Evolutionary conservation across 768 basidiomycete genomes (phyloP), one percentile per base, ranked within the genome.

Genomic region (Mrakia gelida): DNA sequence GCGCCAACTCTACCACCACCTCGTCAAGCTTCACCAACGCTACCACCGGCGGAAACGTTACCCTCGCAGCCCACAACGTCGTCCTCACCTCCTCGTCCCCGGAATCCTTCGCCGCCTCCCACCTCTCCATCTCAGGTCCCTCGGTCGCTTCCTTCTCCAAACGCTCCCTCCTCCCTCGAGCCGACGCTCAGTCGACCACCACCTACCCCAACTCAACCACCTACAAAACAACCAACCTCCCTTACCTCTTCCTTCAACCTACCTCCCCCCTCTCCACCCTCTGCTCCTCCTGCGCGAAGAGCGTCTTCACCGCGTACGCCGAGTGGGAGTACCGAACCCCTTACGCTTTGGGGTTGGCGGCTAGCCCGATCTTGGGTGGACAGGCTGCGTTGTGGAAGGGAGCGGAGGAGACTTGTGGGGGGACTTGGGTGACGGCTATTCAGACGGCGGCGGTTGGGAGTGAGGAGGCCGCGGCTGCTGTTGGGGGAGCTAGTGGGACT

Each of bases 251-350:
- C 90, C 88, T 92, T 82, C 83, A 87, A 41, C 86, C 91, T 65
- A 79, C 81, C 79, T 85, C 88, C 82, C 54, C 87, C 38, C 84
- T 86, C n/a, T 81, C 84, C 38, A 73, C 84, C 32, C 90, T 97
- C 63, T 98, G 96, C 90, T 90, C 88, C 2, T 81, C 90, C 21
- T 98, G 96, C 90, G 90, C 92, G 18, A 89, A 91, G 83, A 88
- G 88, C 80, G 86, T 95, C 82, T 83, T 98, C 80, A 88, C 89
- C 2, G 80, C 89, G 13, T 99, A 92, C 88, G 90, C 93, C 84
- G 84, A 86, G 76, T 95, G 89, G 84, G 92, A 95, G 85, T 88
- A 89, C 61, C 83, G 84, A 76, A 85, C 86, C 63, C 91, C 91
- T 1, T 98, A 94, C 84, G 92, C 88, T 11, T 89, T 91, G 41